Conservation (phyloP, 805 yeast genomes). For the Crinitomyces ghanaensis region DNA sequence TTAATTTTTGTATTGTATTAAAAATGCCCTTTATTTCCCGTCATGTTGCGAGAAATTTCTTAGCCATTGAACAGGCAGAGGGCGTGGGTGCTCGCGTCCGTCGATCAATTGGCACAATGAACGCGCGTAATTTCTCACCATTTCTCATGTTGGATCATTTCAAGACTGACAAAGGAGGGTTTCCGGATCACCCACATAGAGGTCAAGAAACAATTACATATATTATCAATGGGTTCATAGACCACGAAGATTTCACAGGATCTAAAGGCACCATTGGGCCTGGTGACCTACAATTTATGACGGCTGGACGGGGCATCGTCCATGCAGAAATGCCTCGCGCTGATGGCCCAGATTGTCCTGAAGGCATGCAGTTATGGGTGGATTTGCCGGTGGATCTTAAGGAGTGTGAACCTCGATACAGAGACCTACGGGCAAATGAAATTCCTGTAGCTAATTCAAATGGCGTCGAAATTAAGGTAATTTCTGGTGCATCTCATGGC, state of each 20-base stretch:
- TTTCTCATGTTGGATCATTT: slow-evolving; percentile 75
- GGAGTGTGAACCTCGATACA: slow-evolving; percentile 57
- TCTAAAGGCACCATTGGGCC: slow-evolving; percentile 58
- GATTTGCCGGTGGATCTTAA: slow-evolving; percentile 60
- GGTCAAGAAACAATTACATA: slow-evolving; percentile 71
- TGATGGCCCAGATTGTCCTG: slow-evolving; percentile 32
- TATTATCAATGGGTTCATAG: slow-evolving; percentile 50
- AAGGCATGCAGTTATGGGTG: slow-evolving; percentile 81
- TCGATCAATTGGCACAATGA: slow-evolving; percentile 61
- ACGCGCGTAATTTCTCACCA: slow-evolving; percentile 64
- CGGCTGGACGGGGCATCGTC: slow-evolving; percentile 78
- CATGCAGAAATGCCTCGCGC: slow-evolving; percentile 77
- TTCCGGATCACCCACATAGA: slow-evolving; percentile 76
- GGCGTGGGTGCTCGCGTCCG: slow-evolving; percentile 80
- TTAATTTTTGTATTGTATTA: too few relatives aligned
- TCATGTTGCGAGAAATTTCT: slow-evolving; percentile 37
- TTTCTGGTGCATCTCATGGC: slow-evolving; percentile 67
- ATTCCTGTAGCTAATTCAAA: slow-evolving; percentile 59
- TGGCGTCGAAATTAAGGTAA: slow-evolving; percentile 54
- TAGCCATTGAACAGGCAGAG: slow-evolving; percentile 62
- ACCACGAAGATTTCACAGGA: slow-evolving; percentile 82
- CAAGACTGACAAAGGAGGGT: slow-evolving; percentile 48
- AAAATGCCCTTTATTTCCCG: slow-evolving; percentile 25
- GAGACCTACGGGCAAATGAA: slow-evolving; percentile 57
- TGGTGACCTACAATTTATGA: slow-evolving; percentile 86